Evolutionary conservation across 305 asterid species (phyloP), one percentile per base, ranked within the genome.

Genomic region (Andrographis paniculata): DNA sequence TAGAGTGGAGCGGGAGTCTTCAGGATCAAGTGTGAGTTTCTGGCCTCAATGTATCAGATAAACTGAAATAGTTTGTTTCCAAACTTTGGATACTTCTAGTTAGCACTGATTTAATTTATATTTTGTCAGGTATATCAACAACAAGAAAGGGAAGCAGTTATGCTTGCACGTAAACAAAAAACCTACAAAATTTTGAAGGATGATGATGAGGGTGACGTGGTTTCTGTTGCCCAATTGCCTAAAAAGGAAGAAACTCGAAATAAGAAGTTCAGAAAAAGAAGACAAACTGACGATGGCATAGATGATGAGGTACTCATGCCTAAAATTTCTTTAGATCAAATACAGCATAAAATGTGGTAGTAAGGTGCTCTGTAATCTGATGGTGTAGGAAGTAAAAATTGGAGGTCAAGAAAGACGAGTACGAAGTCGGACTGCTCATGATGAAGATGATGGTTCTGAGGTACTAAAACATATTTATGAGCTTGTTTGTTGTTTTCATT

Each of bases 181-280:
- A 70, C 83, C 9, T 88, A 82, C 69, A 42, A 75, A 44, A 56
- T 88, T 36, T 52, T 88, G 84, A 94, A 84, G 68, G 94, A 54
- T 36, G 89, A 84, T 20, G 92, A 77, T 39, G 94, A 66, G 0
- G 38, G 12, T 6, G 38, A 33, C 12, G 38, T 6, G 23, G 73
- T 55, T 56, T 66, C 74, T 52, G 62, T 40, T 53, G 62, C 70
- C 43, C 49, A 76, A 35, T 61, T 58, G 50, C 69, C 78, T 44
- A 77, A 58, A 50, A 75, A 74, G 58, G 38, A 10, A n/a, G 83
- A 79, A 51, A 44, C 63, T 17, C 75, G 56, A 36, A 56, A 52
- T 45, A 84, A 82, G 56, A 84, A 74, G 75, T 89, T 86, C 55
- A 80, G 96, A 75, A 86, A 59, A 66, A 80, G 95, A 69, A 67